phyloP scores from a whole-genome alignment of 148 eudicot genomes.

The Linanthus parryae region DNA sequence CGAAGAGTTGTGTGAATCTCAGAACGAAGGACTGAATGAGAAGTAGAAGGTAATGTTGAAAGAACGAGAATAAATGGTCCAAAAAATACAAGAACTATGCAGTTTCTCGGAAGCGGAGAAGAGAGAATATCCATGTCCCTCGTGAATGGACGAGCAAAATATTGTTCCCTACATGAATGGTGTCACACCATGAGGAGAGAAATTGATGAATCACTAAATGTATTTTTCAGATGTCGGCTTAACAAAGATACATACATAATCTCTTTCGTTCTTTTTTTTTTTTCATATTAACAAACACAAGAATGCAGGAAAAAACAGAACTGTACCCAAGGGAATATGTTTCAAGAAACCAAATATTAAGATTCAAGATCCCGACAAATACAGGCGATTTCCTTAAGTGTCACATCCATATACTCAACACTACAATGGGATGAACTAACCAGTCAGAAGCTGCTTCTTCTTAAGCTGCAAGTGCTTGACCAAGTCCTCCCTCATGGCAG shows the following conservation, averaged over 20 bases:
- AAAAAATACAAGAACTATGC: too few relatives aligned
- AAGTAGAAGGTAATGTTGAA: slow-evolving; percentile 85
- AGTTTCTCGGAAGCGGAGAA: slow-evolving; percentile 47
- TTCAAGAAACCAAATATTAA: too few relatives aligned
- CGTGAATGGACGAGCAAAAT: slow-evolving; percentile 32
- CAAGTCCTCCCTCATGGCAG: slow-evolving; percentile 47
- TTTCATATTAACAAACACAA: too few relatives aligned
- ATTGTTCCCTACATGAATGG: slow-evolving; percentile 41
- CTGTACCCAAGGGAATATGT: too few relatives aligned
- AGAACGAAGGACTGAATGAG: slow-evolving; percentile 69
- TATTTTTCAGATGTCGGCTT: slow-evolving; percentile 51
- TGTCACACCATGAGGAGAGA: slow-evolving; percentile 41
- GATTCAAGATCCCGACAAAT: not conserved
- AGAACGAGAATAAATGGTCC: too few relatives aligned
- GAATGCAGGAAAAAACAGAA: too few relatives aligned
- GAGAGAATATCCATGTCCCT: slow-evolving; percentile 43
- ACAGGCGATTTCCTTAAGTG: not conserved
- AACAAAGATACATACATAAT: too few relatives aligned
- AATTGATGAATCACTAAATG: slow-evolving; percentile 60
- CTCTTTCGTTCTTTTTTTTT: too few relatives aligned
- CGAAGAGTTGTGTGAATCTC: slow-evolving; percentile 64
- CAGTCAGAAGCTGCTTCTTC: slow-evolving; percentile 18
- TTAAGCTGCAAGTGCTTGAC: slow-evolving; percentile 45
- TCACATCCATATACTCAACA: not conserved
- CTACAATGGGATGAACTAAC: not conserved